Evolutionary conservation across 1,284 basidiomycete genomes (phyloP).

Genomic region (Microbotryum scabiosae): DNA sequence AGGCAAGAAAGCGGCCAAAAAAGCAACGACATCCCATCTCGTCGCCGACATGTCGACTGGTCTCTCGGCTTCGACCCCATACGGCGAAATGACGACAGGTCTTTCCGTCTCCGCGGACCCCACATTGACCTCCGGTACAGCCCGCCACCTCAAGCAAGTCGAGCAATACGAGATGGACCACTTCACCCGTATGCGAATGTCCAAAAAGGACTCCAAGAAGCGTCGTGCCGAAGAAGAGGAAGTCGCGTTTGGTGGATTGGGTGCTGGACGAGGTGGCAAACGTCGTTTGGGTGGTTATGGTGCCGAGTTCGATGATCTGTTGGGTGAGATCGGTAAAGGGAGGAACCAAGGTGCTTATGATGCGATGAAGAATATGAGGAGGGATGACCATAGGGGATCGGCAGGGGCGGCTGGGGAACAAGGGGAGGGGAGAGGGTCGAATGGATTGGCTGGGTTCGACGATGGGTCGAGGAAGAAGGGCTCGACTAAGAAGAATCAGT

Average conservation of each 20-base stretch:
- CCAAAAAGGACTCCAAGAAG: constrained; percentile 74
- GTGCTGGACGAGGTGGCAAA: constrained; percentile 30
- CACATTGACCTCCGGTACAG: constrained; percentile 51
- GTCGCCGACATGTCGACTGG: constrained; percentile 44
- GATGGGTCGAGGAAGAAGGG: constrained; percentile 13
- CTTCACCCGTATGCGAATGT: constrained; percentile 83
- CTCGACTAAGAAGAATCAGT: constrained; percentile 18
- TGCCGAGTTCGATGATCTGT: constrained; percentile 42
- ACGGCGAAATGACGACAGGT: constrained; percentile 68
- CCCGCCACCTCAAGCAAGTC: constrained; percentile 69
- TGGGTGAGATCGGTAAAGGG: constrained; percentile 27
- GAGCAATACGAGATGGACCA: constrained; percentile 93
- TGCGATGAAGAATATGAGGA: constrained; percentile 26
- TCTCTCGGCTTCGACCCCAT: constrained; percentile 50
- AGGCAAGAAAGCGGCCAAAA: constrained; percentile 39
- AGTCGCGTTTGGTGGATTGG: constrained; percentile 65
- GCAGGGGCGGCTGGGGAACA: background rate
- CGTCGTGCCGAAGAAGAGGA: constrained; percentile 82
- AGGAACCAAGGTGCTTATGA: constrained; percentile 27
- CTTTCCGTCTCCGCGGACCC: constrained; percentile 44
- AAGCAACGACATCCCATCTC: constrained; percentile 27
- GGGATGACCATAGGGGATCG: background rate
- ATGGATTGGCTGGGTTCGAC: constrained; percentile 9
- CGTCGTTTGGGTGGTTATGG: constrained; percentile 42
- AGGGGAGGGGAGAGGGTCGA: constrained; percentile 7